These are phyloP conservation scores for Pythium aristosporum DNA, from an alignment of 352 stramenopile genomes.

Conservation along the genomic window DNA sequence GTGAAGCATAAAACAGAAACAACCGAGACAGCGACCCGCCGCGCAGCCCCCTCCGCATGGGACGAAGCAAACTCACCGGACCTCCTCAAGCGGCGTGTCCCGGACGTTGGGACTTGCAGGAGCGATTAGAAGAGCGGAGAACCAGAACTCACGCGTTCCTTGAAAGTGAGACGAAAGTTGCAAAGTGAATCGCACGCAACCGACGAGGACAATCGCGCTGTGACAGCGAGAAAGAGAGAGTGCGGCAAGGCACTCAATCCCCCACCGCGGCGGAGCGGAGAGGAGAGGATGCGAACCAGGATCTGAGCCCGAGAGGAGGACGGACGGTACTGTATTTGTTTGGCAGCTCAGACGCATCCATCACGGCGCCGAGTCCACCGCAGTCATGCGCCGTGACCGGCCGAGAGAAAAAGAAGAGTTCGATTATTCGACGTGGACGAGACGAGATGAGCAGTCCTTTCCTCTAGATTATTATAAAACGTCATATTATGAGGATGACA, in stretches of 20 bases:
- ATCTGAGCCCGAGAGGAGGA: not conserved
- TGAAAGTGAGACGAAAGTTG: slow-evolving; percentile 38
- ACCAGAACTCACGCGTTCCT: slow-evolving; percentile 21
- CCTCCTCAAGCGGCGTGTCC: slow-evolving; percentile 3
- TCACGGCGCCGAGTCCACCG: slow-evolving; percentile 1
- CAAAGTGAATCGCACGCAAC: slow-evolving; percentile 25
- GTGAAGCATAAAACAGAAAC: not conserved
- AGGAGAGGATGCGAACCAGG: not conserved
- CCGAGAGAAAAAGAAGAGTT: slow-evolving; percentile 20
- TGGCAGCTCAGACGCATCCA: slow-evolving; percentile 15
- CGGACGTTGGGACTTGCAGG: not conserved
- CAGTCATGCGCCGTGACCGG: not conserved
- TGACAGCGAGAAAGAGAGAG: not conserved
- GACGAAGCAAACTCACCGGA: not conserved
- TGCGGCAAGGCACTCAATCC: not conserved
- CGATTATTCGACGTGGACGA: slow-evolving; percentile 27
- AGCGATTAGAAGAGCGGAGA: not conserved
- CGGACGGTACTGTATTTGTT: not conserved
- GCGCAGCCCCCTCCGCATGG: not conserved
- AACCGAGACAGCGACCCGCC: not conserved
- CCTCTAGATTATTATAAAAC: too few species aligned
- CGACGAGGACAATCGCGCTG: not conserved
- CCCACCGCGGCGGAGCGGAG: too few species aligned
- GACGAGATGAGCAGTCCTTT: not conserved
- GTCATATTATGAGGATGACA: not conserved